Evolutionary conservation across 1,284 basidiomycete species (phyloP).

Genomic region (Sporisorium exsertum): DNA sequence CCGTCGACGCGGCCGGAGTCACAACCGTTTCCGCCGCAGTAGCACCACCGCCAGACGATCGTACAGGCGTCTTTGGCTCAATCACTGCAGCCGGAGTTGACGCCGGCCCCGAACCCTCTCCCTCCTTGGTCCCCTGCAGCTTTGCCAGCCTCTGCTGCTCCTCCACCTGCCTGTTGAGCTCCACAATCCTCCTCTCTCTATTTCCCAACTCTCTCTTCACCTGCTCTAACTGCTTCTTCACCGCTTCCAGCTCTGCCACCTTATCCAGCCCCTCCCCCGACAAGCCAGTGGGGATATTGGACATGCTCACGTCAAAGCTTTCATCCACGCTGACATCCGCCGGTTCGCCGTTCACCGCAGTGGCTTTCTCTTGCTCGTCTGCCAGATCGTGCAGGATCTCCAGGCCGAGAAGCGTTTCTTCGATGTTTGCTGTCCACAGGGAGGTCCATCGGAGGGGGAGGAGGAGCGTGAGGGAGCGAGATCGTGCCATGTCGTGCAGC

Average conservation of each 20-base stretch:
- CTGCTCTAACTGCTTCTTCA: slow-evolving; percentile 18
- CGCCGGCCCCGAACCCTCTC: neutral
- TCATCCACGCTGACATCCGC: slow-evolving; percentile 25
- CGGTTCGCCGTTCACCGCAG: slow-evolving; percentile 5
- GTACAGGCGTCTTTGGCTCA: slow-evolving; percentile 8
- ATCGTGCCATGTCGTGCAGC: slow-evolving; percentile 13
- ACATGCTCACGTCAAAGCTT: slow-evolving; percentile 45
- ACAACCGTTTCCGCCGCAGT: neutral
- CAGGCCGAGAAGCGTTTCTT: slow-evolving; percentile 41
- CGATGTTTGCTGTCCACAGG: slow-evolving; percentile 14
- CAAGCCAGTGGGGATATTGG: slow-evolving; percentile 35
- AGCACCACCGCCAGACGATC: neutral
- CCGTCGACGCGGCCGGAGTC: neutral
- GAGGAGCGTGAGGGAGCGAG: slow-evolving; percentile 4
- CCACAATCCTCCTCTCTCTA: slow-evolving; percentile 15
- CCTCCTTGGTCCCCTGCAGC: neutral
- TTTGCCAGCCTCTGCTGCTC: slow-evolving; percentile 1
- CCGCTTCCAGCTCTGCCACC: slow-evolving; percentile 14
- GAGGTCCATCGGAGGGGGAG: slow-evolving; percentile 29
- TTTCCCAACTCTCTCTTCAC: slow-evolving; percentile 14
- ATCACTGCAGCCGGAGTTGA: neutral
- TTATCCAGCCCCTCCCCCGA: slow-evolving; percentile 15
- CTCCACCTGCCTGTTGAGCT: slow-evolving; percentile 11
- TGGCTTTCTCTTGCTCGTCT: neutral
- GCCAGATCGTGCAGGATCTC: slow-evolving; percentile 30